These are phyloP conservation scores for Pyrus hybrid DNA, from an alignment of 331 rosid genomes.

Conservation along the genomic window DNA sequence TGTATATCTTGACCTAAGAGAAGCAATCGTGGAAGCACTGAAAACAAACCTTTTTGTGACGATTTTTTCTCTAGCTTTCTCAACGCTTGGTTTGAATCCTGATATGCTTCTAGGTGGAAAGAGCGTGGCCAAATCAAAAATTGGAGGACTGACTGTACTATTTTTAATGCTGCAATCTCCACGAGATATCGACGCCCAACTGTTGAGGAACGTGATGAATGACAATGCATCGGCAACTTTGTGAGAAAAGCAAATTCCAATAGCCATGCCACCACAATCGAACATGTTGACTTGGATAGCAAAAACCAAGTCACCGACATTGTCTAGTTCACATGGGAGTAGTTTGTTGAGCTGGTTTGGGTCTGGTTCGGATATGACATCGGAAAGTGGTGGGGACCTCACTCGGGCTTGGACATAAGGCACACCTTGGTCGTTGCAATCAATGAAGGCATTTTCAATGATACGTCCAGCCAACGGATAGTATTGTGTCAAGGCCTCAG, in stretches of 20 bases:
- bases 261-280: slow-evolving; percentile 23
- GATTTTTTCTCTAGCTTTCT: background rate
- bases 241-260: slow-evolving; percentile 20
- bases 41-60: slow-evolving; percentile 23
- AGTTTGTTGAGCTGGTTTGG: slow-evolving; percentile 5
- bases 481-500: slow-evolving; percentile 13
- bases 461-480: slow-evolving; percentile 28
- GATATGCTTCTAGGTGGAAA: background rate
- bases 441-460: slow-evolving; percentile 9
- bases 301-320: background rate
- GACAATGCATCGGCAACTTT: slow-evolving; percentile 26
- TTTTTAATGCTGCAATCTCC: no score
- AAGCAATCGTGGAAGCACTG: slow-evolving; percentile 10
- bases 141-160: no score
- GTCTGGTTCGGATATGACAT: slow-evolving; percentile 3
- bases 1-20: slow-evolving; percentile 1
- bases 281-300: slow-evolving; percentile 18
- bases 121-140: no score
- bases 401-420: slow-evolving; percentile 15
- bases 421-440: slow-evolving; percentile 27
- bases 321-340: slow-evolving; percentile 13
- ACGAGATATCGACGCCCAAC: no score
- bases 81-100: background rate
- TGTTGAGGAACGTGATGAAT: slow-evolving; percentile 16
- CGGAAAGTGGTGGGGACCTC: background rate